Evolutionary conservation across 129 eudicot genomes (phyloP).

Genomic region (Artemisia annua): DNA sequence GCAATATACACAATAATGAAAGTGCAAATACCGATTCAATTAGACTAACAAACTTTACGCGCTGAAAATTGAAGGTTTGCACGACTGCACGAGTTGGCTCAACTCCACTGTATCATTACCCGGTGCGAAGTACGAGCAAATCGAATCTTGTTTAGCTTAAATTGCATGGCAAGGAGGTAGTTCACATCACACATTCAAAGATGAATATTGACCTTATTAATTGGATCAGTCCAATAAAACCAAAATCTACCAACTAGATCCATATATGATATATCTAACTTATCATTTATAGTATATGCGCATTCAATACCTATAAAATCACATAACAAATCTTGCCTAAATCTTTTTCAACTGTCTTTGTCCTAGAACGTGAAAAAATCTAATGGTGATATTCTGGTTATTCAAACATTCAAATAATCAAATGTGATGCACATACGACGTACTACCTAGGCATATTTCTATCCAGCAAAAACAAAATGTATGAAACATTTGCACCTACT

Average conservation of each 20-base stretch:
- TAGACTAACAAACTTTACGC: no score
- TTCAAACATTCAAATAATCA: background rate
- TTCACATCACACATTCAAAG: background rate
- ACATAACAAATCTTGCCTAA: constrained; percentile 28
- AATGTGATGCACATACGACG: constrained; percentile 3
- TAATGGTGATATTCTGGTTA: constrained; percentile 8
- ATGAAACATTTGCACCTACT: no score
- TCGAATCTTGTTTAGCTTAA: no score
- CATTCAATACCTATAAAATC: constrained; percentile 17
- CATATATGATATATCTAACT: background rate
- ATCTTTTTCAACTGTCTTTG: constrained; percentile 23
- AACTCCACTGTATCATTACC: no score
- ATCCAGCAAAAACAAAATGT: no score
- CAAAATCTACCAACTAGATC: constrained; percentile 23
- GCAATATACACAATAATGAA: no score
- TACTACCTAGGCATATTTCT: no score
- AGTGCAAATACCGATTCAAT: no score
- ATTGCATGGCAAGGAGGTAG: no score
- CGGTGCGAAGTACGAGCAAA: no score
- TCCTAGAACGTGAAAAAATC: constrained; percentile 7
- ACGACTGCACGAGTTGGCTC: no score
- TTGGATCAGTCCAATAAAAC: constrained; percentile 7
- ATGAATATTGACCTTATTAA: background rate
- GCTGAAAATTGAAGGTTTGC: no score
- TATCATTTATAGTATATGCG: constrained; percentile 13